Evolutionary conservation across 305 asterid genomes (phyloP), one percentile per base, ranked within the genome.

Genomic region (Fraxinus greggii): DNA sequence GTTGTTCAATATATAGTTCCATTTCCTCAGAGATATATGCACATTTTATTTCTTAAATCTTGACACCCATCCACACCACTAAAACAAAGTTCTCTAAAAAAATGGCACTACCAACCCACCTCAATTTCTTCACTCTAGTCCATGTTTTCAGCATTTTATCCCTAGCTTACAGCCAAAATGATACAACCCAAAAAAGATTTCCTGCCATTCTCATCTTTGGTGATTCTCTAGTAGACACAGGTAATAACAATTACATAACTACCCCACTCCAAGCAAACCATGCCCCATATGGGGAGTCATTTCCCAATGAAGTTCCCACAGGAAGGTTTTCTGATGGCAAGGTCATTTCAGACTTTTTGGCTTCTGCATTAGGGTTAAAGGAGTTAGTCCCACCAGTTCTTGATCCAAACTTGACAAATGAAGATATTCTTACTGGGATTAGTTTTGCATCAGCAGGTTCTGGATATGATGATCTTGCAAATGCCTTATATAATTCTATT

Each of bases 301-400:
- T 82, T 48, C 88, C 90, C 0, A 82, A 77, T 8, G 59, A 77
- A 7, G 10, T 81, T 48, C 78, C 90, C 6, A 85, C 86, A 1
- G 88, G 88, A 0, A 61, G 88, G 48, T 87, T 87, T 79, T 80
- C 88, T 1, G 59, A 87, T 29, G 90, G 90, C 26, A 87, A 78
- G 75, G 63, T 87, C 63, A n/a, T 85, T 51, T 72, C 90, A 17
- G 90, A 87, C 28, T 85, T 83, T 35, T 8, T 85, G 10, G 87
- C 87, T 19, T 69, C 79, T 3, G 75, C 36, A 0, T 63, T 87
- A 19, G 56, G 69, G 33, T 70, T 87, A 7, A 87, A 87, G 63
- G 78, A 81, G 9, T 23, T 81, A 2, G 54, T 87, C 7, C 88
- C 88, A 5, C 90, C 90, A 21, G 83, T 84, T 75, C 31, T 81